Evolutionary conservation across 352 stramenopile genomes (phyloP), one percentile per base, ranked within the genome.

Genomic region (Elongisporangium undulatum): DNA sequence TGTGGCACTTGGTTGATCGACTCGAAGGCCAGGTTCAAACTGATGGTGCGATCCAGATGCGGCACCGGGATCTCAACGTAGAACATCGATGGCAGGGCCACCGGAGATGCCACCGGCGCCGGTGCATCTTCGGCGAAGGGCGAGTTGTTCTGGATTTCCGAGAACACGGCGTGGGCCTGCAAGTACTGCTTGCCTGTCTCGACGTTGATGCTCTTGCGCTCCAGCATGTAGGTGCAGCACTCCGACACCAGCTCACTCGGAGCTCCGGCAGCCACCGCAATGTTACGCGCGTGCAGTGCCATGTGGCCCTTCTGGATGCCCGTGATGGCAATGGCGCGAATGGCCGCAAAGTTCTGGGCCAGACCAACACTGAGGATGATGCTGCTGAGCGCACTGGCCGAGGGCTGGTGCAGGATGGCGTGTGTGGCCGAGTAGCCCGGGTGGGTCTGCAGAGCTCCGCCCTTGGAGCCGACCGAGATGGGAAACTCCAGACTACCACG

Each of bases 281-380:
- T 92, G 66, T 95, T 95, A 61, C 85, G 80, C 20, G 85, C 85
- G 34, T 95, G 85, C 51, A 95, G 75, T 21, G 85, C 84, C 85
- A 95, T 95, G 74, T 95, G 85, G 51, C 85, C 85, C 55, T 89
- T 86, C 53, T 96, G 85, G 63, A 96, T 96, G 26, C 87, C 87
- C 26, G 82, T 94, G 71, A 93, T 83, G 9, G 87, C 87, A 41
- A 96, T 87, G 34, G 87, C 87, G 19, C 85, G 82, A 50, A 96
- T 79, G 20, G 87, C 87, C 1, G 85, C 87, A 63, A 94, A 91
- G 71, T 96, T 96, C 63, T 96, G 87, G 21, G 87, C 85, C 17
- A 96, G 69, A 3, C 87, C 87, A 58, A 94, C 87, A 61, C 81
- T 91, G 41, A 90, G 62, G 49, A 94, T 75, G 58, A 94, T 88